Evolutionary conservation across 2,329 filamentous ascomycete genomes (phyloP).

Genomic region (Penicillium sp.): DNA sequence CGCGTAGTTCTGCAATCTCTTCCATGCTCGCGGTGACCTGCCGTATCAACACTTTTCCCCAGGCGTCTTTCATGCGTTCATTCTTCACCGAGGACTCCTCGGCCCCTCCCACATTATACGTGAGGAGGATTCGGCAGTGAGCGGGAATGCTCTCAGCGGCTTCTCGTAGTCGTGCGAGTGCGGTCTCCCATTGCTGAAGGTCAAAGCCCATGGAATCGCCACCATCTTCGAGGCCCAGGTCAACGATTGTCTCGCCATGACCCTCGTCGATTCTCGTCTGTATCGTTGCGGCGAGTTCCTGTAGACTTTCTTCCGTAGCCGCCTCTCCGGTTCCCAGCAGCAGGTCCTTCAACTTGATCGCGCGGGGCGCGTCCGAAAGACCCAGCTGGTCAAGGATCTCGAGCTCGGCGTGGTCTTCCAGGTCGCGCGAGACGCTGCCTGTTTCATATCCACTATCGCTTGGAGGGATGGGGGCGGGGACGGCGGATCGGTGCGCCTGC

Average conservation of each 20-base stretch:
- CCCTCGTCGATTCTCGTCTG: conserved; percentile 70
- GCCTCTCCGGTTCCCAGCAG: conserved; percentile 51
- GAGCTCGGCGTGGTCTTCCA: conserved; percentile 76
- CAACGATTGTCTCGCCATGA: conserved; percentile 83
- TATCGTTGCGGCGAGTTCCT: conserved; percentile 60
- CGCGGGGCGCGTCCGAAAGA: conserved; percentile 62
- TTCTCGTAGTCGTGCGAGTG: conserved; percentile 59
- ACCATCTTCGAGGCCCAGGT: conserved; percentile 84
- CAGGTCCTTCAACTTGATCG: conserved; percentile 66
- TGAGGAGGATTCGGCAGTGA: conserved; percentile 75
- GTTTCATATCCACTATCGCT: conserved; percentile 37
- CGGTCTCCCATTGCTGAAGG: conserved; percentile 67
- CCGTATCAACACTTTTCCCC: conserved; percentile 81
- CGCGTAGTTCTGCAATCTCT: conserved; percentile 88
- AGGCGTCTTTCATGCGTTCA: conserved; percentile 65
- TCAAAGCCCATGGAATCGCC: conserved; percentile 77
- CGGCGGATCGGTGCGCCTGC: conserved; percentile 52
- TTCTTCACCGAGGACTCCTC: conserved; percentile 62
- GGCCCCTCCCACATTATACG: conserved; percentile 79
- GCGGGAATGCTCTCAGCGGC: conserved; percentile 62
- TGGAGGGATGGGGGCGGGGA: conserved; percentile 26
- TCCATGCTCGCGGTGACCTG: conserved; percentile 68
- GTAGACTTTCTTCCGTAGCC: conserved; percentile 54
- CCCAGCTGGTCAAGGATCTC: conserved; percentile 78
- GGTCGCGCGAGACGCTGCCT: conserved; percentile 26